A percentile compares a stretch with the other conserved stretches of the same genome.
Evolutionary conservation across 768 basidiomycete genomes (phyloP).

Genomic region (Kondoa malvinella): DNA sequence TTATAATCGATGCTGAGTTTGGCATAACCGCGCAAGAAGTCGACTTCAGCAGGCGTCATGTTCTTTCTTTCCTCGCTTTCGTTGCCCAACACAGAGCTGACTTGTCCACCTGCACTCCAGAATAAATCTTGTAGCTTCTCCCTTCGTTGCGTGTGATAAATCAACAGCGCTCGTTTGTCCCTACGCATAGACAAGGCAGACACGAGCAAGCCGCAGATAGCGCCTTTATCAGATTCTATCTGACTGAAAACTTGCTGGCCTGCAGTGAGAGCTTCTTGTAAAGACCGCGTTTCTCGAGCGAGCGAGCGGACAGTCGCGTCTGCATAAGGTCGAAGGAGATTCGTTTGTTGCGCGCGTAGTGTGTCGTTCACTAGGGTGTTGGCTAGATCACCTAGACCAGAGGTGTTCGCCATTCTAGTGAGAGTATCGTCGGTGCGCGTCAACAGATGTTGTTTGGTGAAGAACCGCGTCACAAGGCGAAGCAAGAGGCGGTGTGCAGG

Average conservation of each 20-base stretch:
- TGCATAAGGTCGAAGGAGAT: conserved; percentile 14
- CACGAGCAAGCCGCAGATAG: conserved; percentile 50
- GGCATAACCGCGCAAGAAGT: conserved; percentile 23
- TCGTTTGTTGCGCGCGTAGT: conserved; percentile 12
- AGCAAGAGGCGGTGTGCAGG: no score
- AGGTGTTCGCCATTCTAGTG: neutral
- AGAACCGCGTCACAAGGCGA: no score
- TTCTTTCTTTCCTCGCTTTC: conserved; percentile 29
- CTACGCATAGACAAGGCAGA: conserved; percentile 75
- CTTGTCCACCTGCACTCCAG: conserved; percentile 72
- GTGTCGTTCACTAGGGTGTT: conserved; percentile 11
- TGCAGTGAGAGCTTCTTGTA: conserved; percentile 12
- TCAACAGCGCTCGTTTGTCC: conserved; percentile 89
- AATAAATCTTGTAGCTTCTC: conserved; percentile 71
- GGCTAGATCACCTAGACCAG: conserved; percentile 14
- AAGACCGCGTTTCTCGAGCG: conserved; percentile 17
- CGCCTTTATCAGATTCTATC: conserved; percentile 38
- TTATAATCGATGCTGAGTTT: conserved; percentile 63
- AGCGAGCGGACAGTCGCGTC: conserved; percentile 16
- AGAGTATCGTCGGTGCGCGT: neutral
- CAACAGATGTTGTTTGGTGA: no score
- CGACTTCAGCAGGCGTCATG: conserved; percentile 51
- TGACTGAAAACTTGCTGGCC: conserved; percentile 24
- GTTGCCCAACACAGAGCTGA: conserved; percentile 62
- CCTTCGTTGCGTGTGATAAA: conserved; percentile 74